Conservation (phyloP, 1,284 basidiomycete species). For the Puccinia coronata region DNA sequence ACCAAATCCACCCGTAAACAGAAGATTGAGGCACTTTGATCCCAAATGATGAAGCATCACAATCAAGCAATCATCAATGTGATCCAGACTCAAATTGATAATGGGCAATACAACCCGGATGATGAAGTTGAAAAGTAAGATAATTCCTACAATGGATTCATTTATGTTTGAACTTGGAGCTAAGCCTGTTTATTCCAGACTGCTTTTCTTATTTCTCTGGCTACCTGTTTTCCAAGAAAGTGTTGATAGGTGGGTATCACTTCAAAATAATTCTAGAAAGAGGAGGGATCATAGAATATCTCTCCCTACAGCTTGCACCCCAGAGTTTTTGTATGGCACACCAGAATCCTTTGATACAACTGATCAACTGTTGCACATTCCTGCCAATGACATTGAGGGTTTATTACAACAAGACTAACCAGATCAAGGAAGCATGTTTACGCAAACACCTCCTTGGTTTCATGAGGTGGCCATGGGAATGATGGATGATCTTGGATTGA, state of each 20-base stretch:
- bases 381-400: not conserved
- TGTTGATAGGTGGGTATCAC: slow-evolving; percentile 3
- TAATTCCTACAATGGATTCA: too few relatives aligned
- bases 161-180: not conserved
- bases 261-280: not conserved
- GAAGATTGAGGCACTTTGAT: slow-evolving; percentile 32
- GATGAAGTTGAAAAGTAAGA: slow-evolving; percentile 20
- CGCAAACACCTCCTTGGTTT: slow-evolving; percentile 5
- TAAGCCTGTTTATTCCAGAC: not conserved
- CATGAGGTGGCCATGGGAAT: not conserved
- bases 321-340: slow-evolving; percentile 11
- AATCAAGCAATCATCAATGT: slow-evolving; percentile 16
- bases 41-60: slow-evolving; percentile 4
- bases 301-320: not conserved
- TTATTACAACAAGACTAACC: not conserved
- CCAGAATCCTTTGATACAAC: not conserved
- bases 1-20: slow-evolving; percentile 30
- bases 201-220: not conserved
- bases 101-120: not conserved
- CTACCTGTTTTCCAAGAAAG: not conserved
- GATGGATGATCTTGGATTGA: not conserved
- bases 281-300: not conserved
- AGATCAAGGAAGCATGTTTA: not conserved
- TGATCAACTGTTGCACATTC: not conserved
- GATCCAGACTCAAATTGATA: not conserved